These are phyloP conservation scores for Solanum neorickii DNA, from an alignment of 257 asterid species.

Conservation along the genomic window DNA sequence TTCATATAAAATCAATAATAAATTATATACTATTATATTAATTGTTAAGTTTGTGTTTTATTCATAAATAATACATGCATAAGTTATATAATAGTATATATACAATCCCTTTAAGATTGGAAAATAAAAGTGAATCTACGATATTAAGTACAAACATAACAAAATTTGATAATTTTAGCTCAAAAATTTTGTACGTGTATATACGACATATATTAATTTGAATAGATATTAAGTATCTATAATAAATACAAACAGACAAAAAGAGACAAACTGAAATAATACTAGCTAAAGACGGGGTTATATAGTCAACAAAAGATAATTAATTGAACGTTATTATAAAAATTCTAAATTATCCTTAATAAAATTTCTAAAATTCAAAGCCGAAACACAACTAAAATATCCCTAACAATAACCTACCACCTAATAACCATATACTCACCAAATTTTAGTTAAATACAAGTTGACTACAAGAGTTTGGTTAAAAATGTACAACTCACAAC, in stretches of 20 bases:
- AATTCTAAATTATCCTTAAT: not conserved
- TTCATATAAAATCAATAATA: not conserved
- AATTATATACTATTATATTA: not conserved
- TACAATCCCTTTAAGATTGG: not conserved
- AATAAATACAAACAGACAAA: too few relatives aligned
- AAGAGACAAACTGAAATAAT: too few relatives aligned
- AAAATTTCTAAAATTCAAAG: not conserved
- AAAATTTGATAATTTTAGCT: too few relatives aligned
- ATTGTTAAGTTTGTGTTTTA: not conserved
- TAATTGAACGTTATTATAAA: too few relatives aligned
- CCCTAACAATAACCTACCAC: not conserved
- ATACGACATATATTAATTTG: not conserved
- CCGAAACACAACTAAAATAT: not conserved
- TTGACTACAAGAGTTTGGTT: not conserved
- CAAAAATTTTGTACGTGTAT: too few relatives aligned
- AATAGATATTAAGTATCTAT: too few relatives aligned
- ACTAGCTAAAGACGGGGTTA: too few relatives aligned
- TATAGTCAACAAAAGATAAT: not conserved
- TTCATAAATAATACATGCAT: not conserved
- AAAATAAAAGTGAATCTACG: not conserved
- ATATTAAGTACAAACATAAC: too few relatives aligned
- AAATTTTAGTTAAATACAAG: not conserved
- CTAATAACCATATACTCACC: not conserved
- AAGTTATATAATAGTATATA: not conserved
- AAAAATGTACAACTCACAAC: not conserved